These are phyloP conservation scores for Chalciporus sp. DNA, from an alignment of 1,284 basidiomycete genomes.

Conservation along the genomic window DNA sequence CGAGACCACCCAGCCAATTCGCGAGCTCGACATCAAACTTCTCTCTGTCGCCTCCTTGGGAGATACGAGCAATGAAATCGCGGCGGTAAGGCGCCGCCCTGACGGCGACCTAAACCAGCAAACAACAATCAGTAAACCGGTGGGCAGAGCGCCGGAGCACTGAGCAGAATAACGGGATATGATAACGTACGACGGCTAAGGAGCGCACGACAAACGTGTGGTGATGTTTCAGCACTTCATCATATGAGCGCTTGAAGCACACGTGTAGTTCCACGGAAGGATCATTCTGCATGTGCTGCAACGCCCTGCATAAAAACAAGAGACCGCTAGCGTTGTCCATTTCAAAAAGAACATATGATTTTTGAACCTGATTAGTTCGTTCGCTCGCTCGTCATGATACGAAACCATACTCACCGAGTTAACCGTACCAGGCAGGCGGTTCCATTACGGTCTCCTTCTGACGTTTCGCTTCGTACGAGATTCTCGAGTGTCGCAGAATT, in stretches of 20 bases:
- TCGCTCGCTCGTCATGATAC: conserved; percentile 12
- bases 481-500: conserved; percentile 77
- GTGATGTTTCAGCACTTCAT: conserved; percentile 79
- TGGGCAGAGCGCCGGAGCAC: neutral
- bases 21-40: conserved; percentile 75
- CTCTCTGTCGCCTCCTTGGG: conserved; percentile 78
- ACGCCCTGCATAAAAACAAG: conserved; percentile 49
- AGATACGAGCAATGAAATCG: conserved; percentile 85
- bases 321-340: conserved; percentile 23
- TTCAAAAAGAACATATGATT: neutral
- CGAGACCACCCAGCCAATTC: conserved; percentile 82
- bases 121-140: conserved; percentile 4
- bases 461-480: conserved; percentile 70
- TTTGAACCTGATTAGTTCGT: conserved; percentile 6
- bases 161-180: neutral
- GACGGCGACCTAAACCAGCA: conserved; percentile 78
- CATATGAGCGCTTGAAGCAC: conserved; percentile 90
- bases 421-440: conserved; percentile 79
- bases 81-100: conserved; percentile 87
- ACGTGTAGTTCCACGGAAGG: conserved; percentile 71
- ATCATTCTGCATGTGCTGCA: conserved; percentile 78
- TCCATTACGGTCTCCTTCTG: conserved; percentile 50
- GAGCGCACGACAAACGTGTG: conserved; percentile 86
- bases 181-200: conserved; percentile 75
- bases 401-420: conserved; percentile 57